These are phyloP conservation scores for Metschnikowia cerradonensis DNA, from an alignment of 805 yeast species.

Conservation along the genomic window DNA sequence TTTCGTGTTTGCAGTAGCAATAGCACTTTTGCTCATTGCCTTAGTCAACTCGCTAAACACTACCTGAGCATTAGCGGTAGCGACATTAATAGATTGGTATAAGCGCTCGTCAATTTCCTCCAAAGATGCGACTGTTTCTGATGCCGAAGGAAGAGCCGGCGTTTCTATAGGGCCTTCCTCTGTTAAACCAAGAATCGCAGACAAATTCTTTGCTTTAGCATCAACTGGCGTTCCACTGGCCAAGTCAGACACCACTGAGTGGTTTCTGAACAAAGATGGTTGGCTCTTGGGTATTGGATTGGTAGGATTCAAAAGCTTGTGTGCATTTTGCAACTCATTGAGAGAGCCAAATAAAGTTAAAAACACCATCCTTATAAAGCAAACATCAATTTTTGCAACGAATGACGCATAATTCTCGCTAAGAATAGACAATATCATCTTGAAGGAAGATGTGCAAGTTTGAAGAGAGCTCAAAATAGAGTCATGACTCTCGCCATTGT, in stretches of 20 bases:
- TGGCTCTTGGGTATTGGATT: background rate
- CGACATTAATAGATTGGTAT: conserved; percentile 58
- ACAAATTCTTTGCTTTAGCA: conserved; percentile 6
- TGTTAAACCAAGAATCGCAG: conserved; percentile 5
- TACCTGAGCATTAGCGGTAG: conserved; percentile 66
- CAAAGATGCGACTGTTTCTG: conserved; percentile 12
- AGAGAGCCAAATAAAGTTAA: conserved; percentile 51
- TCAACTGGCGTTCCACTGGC: conserved; percentile 4
- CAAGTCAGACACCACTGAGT: conserved; percentile 3
- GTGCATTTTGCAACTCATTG: conserved; percentile 65
- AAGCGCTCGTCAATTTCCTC: conserved; percentile 62
- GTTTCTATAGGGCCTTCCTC: conserved; percentile 9
- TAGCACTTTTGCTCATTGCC: conserved; percentile 63
- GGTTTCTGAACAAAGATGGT: conserved; percentile 3
- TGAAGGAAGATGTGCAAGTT: conserved; percentile 44
- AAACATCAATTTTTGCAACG: conserved; percentile 56
- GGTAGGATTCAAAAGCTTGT: conserved; percentile 34
- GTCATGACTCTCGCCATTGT: conserved; percentile 28
- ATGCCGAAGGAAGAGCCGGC: conserved; percentile 8
- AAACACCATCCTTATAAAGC: conserved; percentile 42
- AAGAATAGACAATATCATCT: conserved; percentile 45
- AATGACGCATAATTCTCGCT: conserved; percentile 46
- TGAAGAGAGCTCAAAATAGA: conserved; percentile 29
- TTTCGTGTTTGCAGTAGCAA: conserved; percentile 37
- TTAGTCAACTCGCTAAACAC: conserved; percentile 71